Evolutionary conservation across 805 yeast species (phyloP).

Genomic region (Osmozyma mogii): DNA sequence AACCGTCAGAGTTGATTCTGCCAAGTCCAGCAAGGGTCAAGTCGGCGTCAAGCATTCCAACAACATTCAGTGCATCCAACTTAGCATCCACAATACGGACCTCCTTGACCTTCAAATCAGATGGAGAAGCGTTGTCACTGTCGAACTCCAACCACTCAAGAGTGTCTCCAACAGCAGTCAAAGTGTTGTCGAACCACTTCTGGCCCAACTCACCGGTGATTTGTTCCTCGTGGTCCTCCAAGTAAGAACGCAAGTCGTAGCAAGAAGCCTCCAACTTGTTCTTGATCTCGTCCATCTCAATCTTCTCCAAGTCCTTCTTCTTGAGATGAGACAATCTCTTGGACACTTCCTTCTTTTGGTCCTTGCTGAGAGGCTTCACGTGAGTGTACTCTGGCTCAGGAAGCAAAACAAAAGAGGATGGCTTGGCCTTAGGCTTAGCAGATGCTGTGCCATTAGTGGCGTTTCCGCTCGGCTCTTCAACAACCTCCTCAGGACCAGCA

Average conservation of each 20-base stretch:
- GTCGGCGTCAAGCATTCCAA: constrained; percentile 38
- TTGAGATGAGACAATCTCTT: constrained; percentile 46
- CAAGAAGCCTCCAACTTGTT: constrained; percentile 69
- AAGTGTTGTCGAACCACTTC: constrained; percentile 23
- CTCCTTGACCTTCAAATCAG: constrained; percentile 20
- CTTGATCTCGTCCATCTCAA: constrained; percentile 46
- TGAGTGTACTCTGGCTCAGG: constrained; percentile 42
- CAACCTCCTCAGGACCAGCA: constrained; percentile 6
- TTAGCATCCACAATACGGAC: constrained; percentile 13
- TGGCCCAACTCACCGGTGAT: constrained; percentile 32
- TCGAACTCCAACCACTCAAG: constrained; percentile 79
- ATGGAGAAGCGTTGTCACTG: constrained; percentile 40
- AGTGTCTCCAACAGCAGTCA: constrained; percentile 33
- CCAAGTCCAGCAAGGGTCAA: constrained; percentile 40
- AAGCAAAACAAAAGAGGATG: constrained; percentile 19
- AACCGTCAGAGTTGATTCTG: constrained; percentile 36
- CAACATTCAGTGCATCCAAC: constrained; percentile 21
- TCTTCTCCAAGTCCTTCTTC: constrained; percentile 46
- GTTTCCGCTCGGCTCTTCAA: neutral
- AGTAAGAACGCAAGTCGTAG: constrained; percentile 55
- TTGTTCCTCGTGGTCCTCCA: constrained; percentile 45
- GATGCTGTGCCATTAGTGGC: neutral
- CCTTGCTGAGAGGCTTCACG: constrained; percentile 22
- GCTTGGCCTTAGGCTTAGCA: constrained; percentile 7
- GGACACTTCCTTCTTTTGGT: constrained; percentile 38